Base-by-base conservation (phyloP, 306 rosid genomes). In the Pachyrhizus erosus region DNA sequence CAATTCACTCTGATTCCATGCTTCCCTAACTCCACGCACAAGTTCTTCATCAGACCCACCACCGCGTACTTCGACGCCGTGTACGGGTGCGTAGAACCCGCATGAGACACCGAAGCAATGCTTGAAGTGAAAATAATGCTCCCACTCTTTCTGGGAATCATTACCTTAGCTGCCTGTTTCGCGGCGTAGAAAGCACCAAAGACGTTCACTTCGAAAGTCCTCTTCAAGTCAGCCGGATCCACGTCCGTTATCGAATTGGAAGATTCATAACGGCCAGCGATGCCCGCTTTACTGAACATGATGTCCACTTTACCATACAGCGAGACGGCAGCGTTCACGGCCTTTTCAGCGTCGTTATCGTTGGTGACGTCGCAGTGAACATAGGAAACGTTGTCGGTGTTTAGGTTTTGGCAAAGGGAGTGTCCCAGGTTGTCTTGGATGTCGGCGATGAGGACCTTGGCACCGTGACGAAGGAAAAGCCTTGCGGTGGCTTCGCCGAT, bases 1-100 rank as follows among this genome's bases (percentile, higher is more conserved):
- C 91, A 88, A 8, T 91, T 91, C 5, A 91, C 93, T 72, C 92
- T 84, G 1, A 91, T 88, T 18, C 92, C 92, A 27, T 79, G 82
- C 67, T 72, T 77, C n/a, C 96, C 96, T 67, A 91, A 34, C 37
- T 91, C 93, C 45, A 90, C 93, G 5, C 89, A 82, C 43, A 88
- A 29, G 64, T 86, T 91, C 86, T 83, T 89, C 17, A 71, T 85
- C 12, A 91, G 82, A 9, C 96, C 96, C 74, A 90, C 88, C 75
- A 90, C 75, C 3, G 93, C 93, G 5, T 88, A 83, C 90, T 91
- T 90, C 13, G 96, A 89, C 31, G 73, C 65, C 15, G 88, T 8
- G 79, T 90, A 91, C 0, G 87, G 82, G 13, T 88, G 91, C 1
- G 90, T 29, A 7, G 78, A 11, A 12, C 51, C 87, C 0, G 82